Conservation (phyloP, 306 rosid genomes). For the Fragaria nilgerrensis region DNA sequence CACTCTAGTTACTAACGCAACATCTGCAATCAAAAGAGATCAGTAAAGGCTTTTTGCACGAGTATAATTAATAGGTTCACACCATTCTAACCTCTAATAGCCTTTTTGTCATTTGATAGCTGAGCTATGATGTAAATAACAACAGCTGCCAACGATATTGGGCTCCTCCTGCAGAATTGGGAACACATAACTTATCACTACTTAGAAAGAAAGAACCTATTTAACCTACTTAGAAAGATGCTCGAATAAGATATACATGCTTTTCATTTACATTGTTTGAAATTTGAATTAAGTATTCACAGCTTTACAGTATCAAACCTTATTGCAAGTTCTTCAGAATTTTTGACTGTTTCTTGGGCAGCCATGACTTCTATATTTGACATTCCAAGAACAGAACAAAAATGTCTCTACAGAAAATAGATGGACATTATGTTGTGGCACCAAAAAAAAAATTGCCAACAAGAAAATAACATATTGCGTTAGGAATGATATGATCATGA, state of each 20-base stretch:
- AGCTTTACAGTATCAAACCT: constrained; percentile 5
- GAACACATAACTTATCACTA: background rate
- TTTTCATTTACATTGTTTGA: background rate
- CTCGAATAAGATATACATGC: background rate
- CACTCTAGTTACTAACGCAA: constrained; percentile 3
- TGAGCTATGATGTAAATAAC: constrained; percentile 15
- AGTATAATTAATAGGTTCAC: background rate
- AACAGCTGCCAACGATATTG: constrained; percentile 18
- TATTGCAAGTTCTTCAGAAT: constrained; percentile 18
- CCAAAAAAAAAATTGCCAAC: too few relatives aligned
- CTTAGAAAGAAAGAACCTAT: background rate
- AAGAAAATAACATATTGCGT: background rate
- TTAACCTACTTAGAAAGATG: background rate
- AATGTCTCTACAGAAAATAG: constrained; percentile 9
- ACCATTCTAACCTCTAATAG: constrained; percentile 5
- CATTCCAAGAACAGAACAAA: constrained; percentile 23
- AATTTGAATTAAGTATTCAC: background rate
- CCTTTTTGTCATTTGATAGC: constrained; percentile 8
- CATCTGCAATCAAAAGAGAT: constrained; percentile 3
- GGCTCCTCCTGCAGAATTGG: constrained; percentile 23
- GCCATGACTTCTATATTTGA: constrained; percentile 15
- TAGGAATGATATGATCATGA: background rate
- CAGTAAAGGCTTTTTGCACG: background rate
- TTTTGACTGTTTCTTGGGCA: constrained; percentile 19
- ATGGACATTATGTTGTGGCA: background rate